Conservation (phyloP, 2,329 filamentous ascomycete species). For the Clonostachys chloroleuca region DNA sequence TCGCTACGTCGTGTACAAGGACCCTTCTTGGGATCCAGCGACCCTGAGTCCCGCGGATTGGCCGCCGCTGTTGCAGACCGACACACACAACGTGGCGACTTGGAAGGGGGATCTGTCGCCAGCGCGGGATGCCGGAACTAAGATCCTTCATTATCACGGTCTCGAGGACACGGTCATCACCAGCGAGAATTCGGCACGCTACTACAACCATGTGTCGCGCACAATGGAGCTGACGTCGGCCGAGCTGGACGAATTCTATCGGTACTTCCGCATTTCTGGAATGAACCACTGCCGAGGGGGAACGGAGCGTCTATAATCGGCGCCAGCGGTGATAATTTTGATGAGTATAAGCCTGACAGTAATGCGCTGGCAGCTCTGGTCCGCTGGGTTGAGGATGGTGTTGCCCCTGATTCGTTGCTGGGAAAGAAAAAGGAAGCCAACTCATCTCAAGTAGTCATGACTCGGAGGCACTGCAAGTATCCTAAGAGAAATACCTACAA, state of each 20-base stretch:
- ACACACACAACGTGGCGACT: constrained; percentile 29
- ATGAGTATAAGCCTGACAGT: constrained; percentile 7
- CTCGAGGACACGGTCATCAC: constrained; percentile 30
- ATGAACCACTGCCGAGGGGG: constrained; percentile 46
- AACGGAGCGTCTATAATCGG: constrained; percentile 31
- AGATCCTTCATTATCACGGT: constrained; percentile 38
- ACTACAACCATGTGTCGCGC: constrained; percentile 8
- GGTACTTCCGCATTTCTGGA: constrained; percentile 47
- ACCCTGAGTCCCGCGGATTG: constrained; percentile 38
- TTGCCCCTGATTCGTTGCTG: constrained; percentile 26
- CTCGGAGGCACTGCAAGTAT: no score
- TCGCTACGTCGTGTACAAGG: constrained; percentile 31
- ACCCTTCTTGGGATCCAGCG: constrained; percentile 26
- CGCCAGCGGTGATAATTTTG: constrained; percentile 30
- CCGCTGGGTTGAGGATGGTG: constrained; percentile 35
- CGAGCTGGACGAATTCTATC: constrained; percentile 36
- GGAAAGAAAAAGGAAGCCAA: no score
- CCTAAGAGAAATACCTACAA: no score
- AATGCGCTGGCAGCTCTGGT: constrained; percentile 44
- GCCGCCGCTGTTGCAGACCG: constrained; percentile 23
- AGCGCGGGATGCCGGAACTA: constrained; percentile 30
- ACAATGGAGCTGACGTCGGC: constrained; percentile 8
- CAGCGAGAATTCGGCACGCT: constrained; percentile 9
- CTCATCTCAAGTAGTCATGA: no score
- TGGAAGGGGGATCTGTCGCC: constrained; percentile 24